These are phyloP conservation scores for Berkeleyomyces rouxiae DNA, from an alignment of 2,329 filamentous ascomycete species.

Conservation along the genomic window DNA sequence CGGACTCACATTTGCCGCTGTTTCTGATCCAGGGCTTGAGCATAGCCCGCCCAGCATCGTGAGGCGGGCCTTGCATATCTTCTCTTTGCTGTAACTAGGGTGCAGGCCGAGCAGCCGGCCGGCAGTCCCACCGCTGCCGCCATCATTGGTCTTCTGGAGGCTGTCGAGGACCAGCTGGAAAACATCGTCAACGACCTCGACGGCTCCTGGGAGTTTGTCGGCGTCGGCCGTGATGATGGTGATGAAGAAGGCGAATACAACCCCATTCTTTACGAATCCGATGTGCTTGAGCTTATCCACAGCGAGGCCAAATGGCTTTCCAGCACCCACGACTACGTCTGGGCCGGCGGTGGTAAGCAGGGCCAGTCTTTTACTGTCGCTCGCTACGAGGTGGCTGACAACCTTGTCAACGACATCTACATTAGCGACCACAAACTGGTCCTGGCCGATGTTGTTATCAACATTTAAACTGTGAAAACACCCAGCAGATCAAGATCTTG, in stretches of 20 bases:
- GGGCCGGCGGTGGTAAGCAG: conserved; percentile 24
- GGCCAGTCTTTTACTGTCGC: conserved; percentile 24
- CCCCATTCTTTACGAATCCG: conserved; percentile 55
- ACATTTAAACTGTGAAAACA: neutral
- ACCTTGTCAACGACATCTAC: conserved; percentile 48
- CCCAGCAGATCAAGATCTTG: too few relatives aligned
- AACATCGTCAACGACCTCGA: conserved; percentile 42
- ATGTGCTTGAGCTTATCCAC: conserved; percentile 40
- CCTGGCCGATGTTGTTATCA: conserved; percentile 21
- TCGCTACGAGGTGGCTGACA: conserved; percentile 43
- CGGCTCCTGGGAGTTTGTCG: conserved; percentile 41
- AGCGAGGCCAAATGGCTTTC: conserved; percentile 61
- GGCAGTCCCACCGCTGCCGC: neutral
- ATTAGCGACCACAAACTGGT: conserved; percentile 51
- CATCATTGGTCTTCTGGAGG: conserved; percentile 54
- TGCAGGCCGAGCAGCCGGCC: too few relatives aligned
- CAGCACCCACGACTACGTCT: conserved; percentile 58
- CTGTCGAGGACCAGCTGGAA: conserved; percentile 41
- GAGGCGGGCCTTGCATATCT: too few relatives aligned
- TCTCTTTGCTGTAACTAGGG: too few relatives aligned
- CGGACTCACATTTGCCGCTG: neutral
- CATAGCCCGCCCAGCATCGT: neutral
- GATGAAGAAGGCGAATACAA: conserved; percentile 56
- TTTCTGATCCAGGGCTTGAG: neutral
- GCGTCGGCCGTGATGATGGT: conserved; percentile 50